phyloP scores from a whole-genome alignment of 2,329 filamentous ascomycete species.

The Verticillium albo-atrum region DNA sequence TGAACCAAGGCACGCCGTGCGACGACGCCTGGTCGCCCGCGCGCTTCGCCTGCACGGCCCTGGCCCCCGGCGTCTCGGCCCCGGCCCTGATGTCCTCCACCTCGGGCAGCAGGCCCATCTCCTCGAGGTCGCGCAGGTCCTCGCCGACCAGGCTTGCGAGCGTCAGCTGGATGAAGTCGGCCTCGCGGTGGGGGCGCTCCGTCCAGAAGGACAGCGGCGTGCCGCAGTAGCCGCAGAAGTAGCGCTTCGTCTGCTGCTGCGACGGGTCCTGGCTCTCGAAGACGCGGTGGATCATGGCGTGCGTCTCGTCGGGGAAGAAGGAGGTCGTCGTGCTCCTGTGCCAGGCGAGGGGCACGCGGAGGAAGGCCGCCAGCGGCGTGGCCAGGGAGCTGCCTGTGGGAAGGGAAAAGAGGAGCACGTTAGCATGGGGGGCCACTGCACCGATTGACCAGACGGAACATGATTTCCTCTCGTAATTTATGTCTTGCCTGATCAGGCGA shows the following conservation, averaged over 20 bases:
- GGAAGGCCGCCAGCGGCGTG: constrained; percentile 72
- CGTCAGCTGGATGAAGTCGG: constrained; percentile 75
- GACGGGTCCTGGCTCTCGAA: constrained; percentile 53
- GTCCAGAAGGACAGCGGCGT: constrained; percentile 82
- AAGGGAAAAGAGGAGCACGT: background rate
- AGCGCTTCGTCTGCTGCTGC: constrained; percentile 58
- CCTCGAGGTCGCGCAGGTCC: constrained; percentile 68
- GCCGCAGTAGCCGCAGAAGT: constrained; percentile 91
- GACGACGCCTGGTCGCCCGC: constrained; percentile 53
- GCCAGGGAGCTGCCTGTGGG: constrained; percentile 59
- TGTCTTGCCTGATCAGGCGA: too few species aligned
- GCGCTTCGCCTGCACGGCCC: constrained; percentile 20
- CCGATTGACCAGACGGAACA: background rate
- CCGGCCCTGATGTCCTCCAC: constrained; percentile 17
- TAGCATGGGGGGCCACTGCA: background rate
- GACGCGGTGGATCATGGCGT: constrained; percentile 58
- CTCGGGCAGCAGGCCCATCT: constrained; percentile 66
- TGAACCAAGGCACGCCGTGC: constrained; percentile 81
- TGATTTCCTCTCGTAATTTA: background rate
- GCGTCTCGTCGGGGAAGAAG: constrained; percentile 74
- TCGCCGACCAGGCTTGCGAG: constrained; percentile 71
- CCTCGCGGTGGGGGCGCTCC: constrained; percentile 65
- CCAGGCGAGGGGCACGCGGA: constrained; percentile 77
- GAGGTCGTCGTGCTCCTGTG: constrained; percentile 73
- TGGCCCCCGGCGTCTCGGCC: constrained; percentile 14